Evolutionary conservation across 2,329 filamentous ascomycete species (phyloP).

Genomic region (Fusarium agapanthi): DNA sequence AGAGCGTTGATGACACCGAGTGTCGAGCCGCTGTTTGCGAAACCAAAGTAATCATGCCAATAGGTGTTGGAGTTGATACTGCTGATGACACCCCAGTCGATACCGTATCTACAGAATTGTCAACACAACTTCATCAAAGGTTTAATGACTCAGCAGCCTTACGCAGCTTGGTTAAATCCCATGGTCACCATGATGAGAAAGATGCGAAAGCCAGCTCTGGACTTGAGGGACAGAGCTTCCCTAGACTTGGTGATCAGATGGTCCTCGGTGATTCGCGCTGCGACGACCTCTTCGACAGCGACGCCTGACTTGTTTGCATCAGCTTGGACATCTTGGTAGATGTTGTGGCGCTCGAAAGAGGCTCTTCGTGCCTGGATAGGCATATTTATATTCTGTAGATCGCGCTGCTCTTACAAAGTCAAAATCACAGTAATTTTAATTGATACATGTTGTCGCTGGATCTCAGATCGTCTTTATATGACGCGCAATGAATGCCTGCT

Average conservation of each 20-base stretch:
- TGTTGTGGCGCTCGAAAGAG: slow-evolving; percentile 1
- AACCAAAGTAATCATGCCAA: slow-evolving; percentile 39
- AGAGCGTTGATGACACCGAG: slow-evolving; percentile 37
- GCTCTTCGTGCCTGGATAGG: background rate
- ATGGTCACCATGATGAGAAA: slow-evolving; percentile 29
- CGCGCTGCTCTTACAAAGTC: too few relatives aligned
- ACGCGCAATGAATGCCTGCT: rapidly evolving
- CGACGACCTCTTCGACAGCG: slow-evolving; percentile 32
- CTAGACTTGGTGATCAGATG: slow-evolving; percentile 32
- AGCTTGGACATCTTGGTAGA: slow-evolving; percentile 32
- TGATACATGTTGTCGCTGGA: rapidly evolving
- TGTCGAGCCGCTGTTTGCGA: slow-evolving; percentile 24
- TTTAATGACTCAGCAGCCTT: background rate
- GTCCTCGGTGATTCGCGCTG: slow-evolving; percentile 33
- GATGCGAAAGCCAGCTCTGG: slow-evolving; percentile 31
- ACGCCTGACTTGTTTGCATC: slow-evolving; percentile 33
- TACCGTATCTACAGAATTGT: slow-evolving; percentile 21
- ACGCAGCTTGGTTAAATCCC: slow-evolving; percentile 24
- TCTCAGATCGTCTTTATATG: background rate
- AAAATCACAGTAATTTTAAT: rapidly evolving
- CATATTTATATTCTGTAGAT: background rate
- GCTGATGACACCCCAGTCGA: slow-evolving; percentile 39
- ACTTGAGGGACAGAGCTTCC: slow-evolving; percentile 26
- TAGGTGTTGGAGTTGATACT: slow-evolving; percentile 35
- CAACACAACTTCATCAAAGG: background rate